A percentile compares a stretch with the other conserved stretches of the same genome.
These are phyloP conservation scores for Botrytis porri DNA, from an alignment of 2,329 filamentous ascomycete species.

Conservation along the genomic window DNA sequence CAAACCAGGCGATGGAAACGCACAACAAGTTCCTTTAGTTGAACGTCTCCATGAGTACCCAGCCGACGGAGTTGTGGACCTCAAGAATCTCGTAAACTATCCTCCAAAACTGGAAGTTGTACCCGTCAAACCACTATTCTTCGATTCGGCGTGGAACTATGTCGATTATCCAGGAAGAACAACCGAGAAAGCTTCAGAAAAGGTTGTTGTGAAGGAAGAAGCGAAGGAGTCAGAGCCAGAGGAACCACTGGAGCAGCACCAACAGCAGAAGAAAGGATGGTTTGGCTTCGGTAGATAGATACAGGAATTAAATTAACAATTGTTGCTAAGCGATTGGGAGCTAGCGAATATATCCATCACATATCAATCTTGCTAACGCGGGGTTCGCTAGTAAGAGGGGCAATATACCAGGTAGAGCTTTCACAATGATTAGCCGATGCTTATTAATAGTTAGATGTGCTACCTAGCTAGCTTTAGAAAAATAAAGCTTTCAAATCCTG, in stretches of 20 bases:
- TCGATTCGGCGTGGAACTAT: conserved; percentile 97
- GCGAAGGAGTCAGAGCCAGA: conserved; percentile 30
- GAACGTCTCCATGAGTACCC: conserved; percentile 76
- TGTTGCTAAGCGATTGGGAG: not conserved
- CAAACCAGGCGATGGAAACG: conserved; percentile 29
- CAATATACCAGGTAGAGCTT: not conserved
- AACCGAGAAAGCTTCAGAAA: conserved; percentile 36
- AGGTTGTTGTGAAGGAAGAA: conserved; percentile 22
- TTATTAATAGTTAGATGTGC: not conserved
- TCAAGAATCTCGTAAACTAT: conserved; percentile 79
- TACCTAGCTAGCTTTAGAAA: not conserved
- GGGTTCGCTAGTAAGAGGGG: not conserved
- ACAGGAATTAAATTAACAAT: not conserved
- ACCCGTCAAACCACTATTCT: conserved; percentile 91
- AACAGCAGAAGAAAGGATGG: conserved; percentile 67
- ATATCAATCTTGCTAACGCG: not conserved
- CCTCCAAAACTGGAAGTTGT: conserved; percentile 80
- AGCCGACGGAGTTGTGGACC: conserved; percentile 57
- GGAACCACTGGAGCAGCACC: conserved; percentile 38
- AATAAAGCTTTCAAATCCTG: not conserved
- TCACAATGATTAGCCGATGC: too few relatives aligned
- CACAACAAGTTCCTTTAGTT: conserved; percentile 58
- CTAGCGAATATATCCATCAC: not conserved
- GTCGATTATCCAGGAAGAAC: conserved; percentile 78
- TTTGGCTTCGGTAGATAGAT: conserved; percentile 59